Percentiles rank a stretch among this genome's conserved stretches.
Evolutionary conservation across 192 early-diverging fungal species (phyloP).

Genomic region (Helicostylum pulchrum): DNA sequence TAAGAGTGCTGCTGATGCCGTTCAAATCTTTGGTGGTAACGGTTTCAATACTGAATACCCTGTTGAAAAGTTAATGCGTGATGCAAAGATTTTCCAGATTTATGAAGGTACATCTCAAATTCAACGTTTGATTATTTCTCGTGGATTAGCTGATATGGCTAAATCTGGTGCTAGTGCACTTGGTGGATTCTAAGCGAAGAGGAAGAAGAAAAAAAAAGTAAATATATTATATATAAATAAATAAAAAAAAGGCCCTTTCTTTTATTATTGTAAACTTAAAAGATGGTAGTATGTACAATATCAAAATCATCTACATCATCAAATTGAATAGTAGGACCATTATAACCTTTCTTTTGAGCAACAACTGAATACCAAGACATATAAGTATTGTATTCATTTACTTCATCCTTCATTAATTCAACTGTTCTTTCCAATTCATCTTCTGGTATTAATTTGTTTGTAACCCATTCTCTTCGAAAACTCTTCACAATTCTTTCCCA

Average conservation of each 20-base stretch:
- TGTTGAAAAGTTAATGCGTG: conserved; percentile 93
- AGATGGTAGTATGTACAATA: conserved; percentile 12
- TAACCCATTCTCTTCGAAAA: conserved; percentile 15
- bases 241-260: background rate
- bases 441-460: conserved; percentile 12
- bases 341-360: conserved; percentile 26
- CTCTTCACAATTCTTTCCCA: conserved; percentile 12
- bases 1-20: conserved; percentile 82
- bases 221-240: background rate
- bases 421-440: conserved; percentile 8
- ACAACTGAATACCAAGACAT: conserved; percentile 30
- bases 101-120: conserved; percentile 97
- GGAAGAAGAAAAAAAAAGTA: background rate
- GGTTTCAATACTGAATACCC: conserved; percentile 84
- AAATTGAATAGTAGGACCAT: conserved; percentile 26
- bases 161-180: conserved; percentile 30
- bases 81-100: conserved; percentile 94
- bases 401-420: conserved; percentile 13
- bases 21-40: conserved; percentile 95
- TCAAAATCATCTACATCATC: conserved; percentile 24
- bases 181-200: conserved; percentile 19
- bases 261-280: background rate
- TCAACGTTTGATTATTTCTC: conserved; percentile 89
- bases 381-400: conserved; percentile 16
- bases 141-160: conserved; percentile 67